Percentiles rank a stretch among this genome's conserved stretches.
phyloP scores from a whole-genome alignment of 208 protist genomes.

The Crithidia brevicula region DNA sequence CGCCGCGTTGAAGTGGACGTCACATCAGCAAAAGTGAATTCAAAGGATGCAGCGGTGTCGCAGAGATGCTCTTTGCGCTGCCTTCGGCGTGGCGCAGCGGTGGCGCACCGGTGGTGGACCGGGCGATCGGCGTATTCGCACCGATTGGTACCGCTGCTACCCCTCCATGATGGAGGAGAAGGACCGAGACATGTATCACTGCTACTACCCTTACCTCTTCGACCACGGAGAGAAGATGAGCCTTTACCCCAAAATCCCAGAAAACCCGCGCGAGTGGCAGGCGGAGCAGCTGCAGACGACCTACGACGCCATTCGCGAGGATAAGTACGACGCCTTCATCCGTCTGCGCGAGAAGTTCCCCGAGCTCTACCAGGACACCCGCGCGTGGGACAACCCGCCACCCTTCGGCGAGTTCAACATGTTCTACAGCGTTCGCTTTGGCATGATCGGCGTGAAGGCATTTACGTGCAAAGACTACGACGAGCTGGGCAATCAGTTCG shows the following conservation, averaged over 20 bases:
- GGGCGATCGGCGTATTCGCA: slow-evolving; percentile 82
- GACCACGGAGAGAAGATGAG: slow-evolving; percentile 93
- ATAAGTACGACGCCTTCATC: slow-evolving; percentile 94
- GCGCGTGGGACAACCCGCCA: slow-evolving; percentile 91
- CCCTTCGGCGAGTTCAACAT: slow-evolving; percentile 95
- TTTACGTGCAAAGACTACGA: slow-evolving; percentile 94
- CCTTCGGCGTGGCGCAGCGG: slow-evolving; percentile 35
- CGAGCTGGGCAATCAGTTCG: slow-evolving; percentile 93
- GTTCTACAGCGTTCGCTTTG: slow-evolving; percentile 94
- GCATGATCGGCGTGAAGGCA: slow-evolving; percentile 91
- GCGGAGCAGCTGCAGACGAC: slow-evolving; percentile 92
- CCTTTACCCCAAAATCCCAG: slow-evolving; percentile 92
- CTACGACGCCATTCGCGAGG: slow-evolving; percentile 94
- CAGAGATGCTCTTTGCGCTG: not conserved
- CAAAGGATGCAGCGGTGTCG: slow-evolving; percentile 30
- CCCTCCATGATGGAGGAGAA: slow-evolving; percentile 89
- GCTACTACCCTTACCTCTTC: slow-evolving; percentile 94
- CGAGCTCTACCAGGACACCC: slow-evolving; percentile 93
- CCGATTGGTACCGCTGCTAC: slow-evolving; percentile 92
- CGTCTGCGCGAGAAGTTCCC: slow-evolving; percentile 92
- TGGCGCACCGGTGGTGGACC: slow-evolving; percentile 77
- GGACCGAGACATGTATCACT: slow-evolving; percentile 94
- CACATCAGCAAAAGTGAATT: too few species aligned
- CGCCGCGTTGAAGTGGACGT: too few species aligned
- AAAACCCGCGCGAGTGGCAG: slow-evolving; percentile 92